These are phyloP conservation scores for Phytopythium cucurbitacearum DNA, from an alignment of 352 stramenopile species.

Conservation along the genomic window DNA sequence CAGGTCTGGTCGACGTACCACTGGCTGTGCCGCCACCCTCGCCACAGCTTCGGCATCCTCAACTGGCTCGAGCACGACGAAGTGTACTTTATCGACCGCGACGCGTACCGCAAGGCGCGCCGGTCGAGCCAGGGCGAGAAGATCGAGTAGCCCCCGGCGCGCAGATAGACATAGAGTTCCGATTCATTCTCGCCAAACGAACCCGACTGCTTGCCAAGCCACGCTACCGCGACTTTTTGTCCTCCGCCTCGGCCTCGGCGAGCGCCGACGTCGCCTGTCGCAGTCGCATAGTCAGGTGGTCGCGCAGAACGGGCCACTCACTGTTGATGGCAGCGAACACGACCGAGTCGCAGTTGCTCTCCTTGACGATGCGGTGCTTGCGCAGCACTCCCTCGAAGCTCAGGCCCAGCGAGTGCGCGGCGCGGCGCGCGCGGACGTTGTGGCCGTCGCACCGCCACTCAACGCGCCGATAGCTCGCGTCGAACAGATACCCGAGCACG, in stretches of 20 bases:
- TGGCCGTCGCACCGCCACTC: constrained; percentile 86
- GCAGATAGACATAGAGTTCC: neutral
- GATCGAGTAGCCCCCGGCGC: constrained; percentile 5
- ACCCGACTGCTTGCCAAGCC: too few relatives aligned
- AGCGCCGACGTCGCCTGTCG: neutral
- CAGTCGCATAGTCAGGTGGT: constrained; percentile 38
- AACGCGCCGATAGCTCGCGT: constrained; percentile 72
- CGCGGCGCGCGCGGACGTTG: constrained; percentile 79
- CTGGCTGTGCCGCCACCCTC: constrained; percentile 66
- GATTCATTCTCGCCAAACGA: too few relatives aligned
- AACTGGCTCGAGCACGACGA: constrained; percentile 83
- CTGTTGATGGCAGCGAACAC: constrained; percentile 86
- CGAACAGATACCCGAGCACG: constrained; percentile 73
- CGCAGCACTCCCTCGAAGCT: constrained; percentile 85
- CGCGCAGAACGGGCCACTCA: constrained; percentile 71
- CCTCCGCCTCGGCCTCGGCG: constrained; percentile 5
- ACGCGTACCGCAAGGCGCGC: constrained; percentile 72
- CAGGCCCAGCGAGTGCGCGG: constrained; percentile 79
- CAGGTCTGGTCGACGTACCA: constrained; percentile 86
- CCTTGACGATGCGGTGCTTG: constrained; percentile 84
- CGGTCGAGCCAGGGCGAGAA: constrained; percentile 36
- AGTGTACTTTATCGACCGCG: constrained; percentile 74
- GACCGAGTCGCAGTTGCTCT: constrained; percentile 82
- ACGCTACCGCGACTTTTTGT: constrained; percentile 38
- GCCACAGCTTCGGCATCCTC: constrained; percentile 55